phyloP scores from a whole-genome alignment of 306 rosid species.

The Lathyrus aphaca region DNA sequence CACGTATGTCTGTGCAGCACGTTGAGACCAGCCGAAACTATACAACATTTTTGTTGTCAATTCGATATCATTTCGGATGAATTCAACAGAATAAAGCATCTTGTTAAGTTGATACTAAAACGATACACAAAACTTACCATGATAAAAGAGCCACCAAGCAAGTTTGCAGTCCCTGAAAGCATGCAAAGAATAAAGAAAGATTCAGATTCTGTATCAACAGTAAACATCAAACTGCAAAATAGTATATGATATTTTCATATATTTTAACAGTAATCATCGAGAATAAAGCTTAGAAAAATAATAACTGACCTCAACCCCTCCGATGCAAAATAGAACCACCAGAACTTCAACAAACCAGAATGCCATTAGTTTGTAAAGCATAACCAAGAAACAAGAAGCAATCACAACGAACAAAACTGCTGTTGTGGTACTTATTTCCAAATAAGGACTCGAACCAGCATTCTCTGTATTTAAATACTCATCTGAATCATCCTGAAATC shows the following conservation, averaged over 20 bases:
- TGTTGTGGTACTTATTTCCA: constrained; percentile 77
- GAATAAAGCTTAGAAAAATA: constrained; percentile 29
- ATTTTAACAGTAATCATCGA: constrained; percentile 10
- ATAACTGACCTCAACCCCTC: constrained; percentile 85
- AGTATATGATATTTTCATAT: not conserved
- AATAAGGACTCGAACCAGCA: constrained; percentile 65
- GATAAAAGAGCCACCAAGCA: constrained; percentile 93
- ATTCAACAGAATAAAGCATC: constrained; percentile 6
- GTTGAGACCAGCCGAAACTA: constrained; percentile 96
- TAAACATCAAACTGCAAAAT: constrained; percentile 21
- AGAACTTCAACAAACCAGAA: constrained; percentile 80
- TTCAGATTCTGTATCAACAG: constrained; percentile 37
- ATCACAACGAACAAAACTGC: constrained; percentile 82
- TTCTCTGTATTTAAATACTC: constrained; percentile 53
- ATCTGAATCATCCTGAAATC: constrained; percentile 78
- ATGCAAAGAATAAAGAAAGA: constrained; percentile 35
- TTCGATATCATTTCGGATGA: constrained; percentile 33
- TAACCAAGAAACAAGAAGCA: constrained; percentile 86
- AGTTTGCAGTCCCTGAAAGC: constrained; percentile 94
- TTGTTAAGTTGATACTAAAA: not conserved
- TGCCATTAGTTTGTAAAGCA: constrained; percentile 93
- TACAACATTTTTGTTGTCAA: constrained; percentile 52
- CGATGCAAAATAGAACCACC: constrained; percentile 88
- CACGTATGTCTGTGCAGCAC: constrained; percentile 69
- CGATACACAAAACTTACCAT: constrained; percentile 55